phyloP scores from a whole-genome alignment of 306 rosid genomes.

The Vigna hirtella region DNA sequence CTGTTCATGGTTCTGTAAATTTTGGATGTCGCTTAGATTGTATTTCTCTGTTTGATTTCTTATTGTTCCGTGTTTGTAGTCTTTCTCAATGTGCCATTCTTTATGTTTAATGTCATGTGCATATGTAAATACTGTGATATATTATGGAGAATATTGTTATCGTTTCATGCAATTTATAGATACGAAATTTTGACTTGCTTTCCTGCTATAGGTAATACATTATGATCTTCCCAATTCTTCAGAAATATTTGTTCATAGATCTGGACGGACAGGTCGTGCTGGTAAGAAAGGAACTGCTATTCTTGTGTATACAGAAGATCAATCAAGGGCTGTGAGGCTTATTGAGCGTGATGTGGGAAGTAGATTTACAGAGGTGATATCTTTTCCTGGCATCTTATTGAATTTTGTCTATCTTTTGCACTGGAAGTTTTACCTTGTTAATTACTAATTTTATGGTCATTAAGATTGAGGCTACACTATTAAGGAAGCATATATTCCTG shows the following conservation, averaged over 20 bases:
- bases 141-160: not conserved
- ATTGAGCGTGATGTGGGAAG: conserved; percentile 93
- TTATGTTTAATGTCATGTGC: not conserved
- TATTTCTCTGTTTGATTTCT: not conserved
- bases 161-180: conserved; percentile 14
- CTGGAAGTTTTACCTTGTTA: conserved; percentile 24
- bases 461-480: conserved; percentile 26
- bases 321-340: conserved; percentile 66
- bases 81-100: not conserved
- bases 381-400: conserved; percentile 2
- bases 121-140: not conserved
- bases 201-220: conserved; percentile 72
- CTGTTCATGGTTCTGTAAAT: not conserved
- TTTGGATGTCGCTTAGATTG: not conserved
- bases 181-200: conserved; percentile 18
- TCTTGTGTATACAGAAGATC: conserved; percentile 72
- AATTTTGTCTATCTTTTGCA: conserved; percentile 20
- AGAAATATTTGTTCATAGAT: conserved; percentile 98
- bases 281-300: conserved; percentile 95
- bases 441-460: conserved; percentile 19
- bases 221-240: conserved; percentile 92
- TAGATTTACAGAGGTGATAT: conserved; percentile 82
- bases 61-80: conserved; percentile 16
- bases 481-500: not conserved
- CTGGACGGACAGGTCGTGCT: conserved; percentile 99